Percentiles rank a stretch among this genome's conserved stretches.
Evolutionary conservation across 257 asterid genomes (phyloP).

Genomic region (Phtheirospermum japonicum): DNA sequence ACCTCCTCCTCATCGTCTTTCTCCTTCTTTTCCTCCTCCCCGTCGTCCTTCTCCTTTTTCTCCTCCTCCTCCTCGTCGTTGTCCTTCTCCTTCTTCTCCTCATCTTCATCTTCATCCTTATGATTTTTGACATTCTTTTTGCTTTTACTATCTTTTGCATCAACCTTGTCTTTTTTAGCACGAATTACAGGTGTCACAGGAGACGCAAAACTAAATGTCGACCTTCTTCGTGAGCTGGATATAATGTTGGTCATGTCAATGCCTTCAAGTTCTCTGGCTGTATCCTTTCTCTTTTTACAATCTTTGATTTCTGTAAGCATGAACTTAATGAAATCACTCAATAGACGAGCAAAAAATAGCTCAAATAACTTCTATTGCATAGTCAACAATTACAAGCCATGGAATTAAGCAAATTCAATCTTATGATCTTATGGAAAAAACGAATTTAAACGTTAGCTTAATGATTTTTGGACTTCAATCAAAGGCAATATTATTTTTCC

Average conservation of each 20-base stretch:
- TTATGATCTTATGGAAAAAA: constrained; percentile 10
- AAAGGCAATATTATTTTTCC: neutral
- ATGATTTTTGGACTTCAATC: constrained; percentile 10
- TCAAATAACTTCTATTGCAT: constrained; percentile 6
- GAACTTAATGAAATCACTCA: constrained; percentile 29
- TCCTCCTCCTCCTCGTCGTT: constrained; percentile 15
- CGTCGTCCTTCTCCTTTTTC: neutral
- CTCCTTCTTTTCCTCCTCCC: constrained; percentile 14
- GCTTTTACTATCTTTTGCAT: constrained; percentile 36
- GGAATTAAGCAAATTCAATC: neutral
- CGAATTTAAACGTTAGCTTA: neutral
- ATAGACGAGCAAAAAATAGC: neutral
- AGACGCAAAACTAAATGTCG: constrained; percentile 57
- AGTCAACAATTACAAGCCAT: constrained; percentile 14
- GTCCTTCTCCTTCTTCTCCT: constrained; percentile 24
- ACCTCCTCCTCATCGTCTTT: constrained; percentile 26
- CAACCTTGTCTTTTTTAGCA: constrained; percentile 37
- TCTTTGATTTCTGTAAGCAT: constrained; percentile 69
- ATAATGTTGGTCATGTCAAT: constrained; percentile 89
- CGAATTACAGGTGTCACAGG: constrained; percentile 48
- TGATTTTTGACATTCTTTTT: constrained; percentile 32
- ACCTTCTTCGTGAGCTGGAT: constrained; percentile 88
- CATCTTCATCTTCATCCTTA: constrained; percentile 32
- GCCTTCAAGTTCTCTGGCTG: constrained; percentile 93
- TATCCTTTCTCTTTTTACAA: constrained; percentile 80